Evolutionary conservation across 2,329 filamentous ascomycete genomes (phyloP), one percentile per base, ranked within the genome.

Genomic region (Microcyclospora pomicola): DNA sequence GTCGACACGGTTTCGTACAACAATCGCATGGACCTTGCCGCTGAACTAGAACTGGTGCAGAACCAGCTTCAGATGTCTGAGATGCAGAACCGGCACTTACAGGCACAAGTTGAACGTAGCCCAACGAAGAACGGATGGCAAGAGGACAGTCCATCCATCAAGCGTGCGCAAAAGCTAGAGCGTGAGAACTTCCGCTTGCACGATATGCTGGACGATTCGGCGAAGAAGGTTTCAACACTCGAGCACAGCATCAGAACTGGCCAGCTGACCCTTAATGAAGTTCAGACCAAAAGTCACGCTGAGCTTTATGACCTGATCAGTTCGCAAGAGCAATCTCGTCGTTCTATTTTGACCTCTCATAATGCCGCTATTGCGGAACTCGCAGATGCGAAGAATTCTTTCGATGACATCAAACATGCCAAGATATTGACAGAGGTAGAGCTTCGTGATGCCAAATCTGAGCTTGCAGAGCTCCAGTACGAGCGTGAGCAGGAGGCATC

Each of bases 21-120:
- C 63, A 85, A 81, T 53, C 79, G 81, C 30, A 88, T 92, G 78
- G 88, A 96, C 55, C 67, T 93, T 42, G 91, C 87, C 53, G 75
- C 84, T 3, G 87, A 96, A 52, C 69, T 95, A 10, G 88, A 96
- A 57, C 79, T 93, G 59, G 71, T 94, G 16, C 88, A 95, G 57
- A 95, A 92, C 56, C 85, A 94, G 57, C 72, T 96, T 36, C 88
- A 96, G 55, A 75, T 96, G 58, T 79, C 82, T 4, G 82, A 95
- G 59, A 94, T 96, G 84, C 83, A 92, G 51, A 95, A 94, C 60
- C 78, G 82, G 27, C 87, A 96, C 53, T 73, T 96, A 5, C 83
- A 94, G 55, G 86, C 76, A 54, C 86, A 95, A 55, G 66, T 95
- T 31, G 82, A 88, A 30, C 75, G 82, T 34, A 65, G 65, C 9